phyloP scores from a whole-genome alignment of 1,139 yeast genomes.

The Zygosaccharomyces sapae region DNA sequence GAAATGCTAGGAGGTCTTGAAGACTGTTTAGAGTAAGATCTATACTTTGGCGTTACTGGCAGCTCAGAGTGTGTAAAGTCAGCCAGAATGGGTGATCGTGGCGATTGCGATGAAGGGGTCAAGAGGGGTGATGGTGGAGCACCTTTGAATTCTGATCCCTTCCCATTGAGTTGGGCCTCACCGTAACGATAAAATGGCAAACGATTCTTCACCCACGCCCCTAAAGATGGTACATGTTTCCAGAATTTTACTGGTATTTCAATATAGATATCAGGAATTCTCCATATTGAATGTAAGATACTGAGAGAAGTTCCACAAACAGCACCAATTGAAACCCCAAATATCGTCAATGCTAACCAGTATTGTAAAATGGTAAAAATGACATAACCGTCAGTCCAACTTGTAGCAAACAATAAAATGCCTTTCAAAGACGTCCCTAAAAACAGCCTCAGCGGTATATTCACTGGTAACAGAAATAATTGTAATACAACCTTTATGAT shows the following conservation, averaged over 20 bases:
- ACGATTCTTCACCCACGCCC: slow-evolving; percentile 1
- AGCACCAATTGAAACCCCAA: slow-evolving; percentile 22
- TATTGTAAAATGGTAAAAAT: slow-evolving; percentile 23
- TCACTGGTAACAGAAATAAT: slow-evolving; percentile 24
- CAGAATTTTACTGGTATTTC: slow-evolving; percentile 17
- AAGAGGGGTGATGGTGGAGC: slow-evolving; percentile 6
- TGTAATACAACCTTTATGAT: slow-evolving; percentile 17
- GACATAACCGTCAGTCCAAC: slow-evolving; percentile 17
- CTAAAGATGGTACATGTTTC: slow-evolving; percentile 9
- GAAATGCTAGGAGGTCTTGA: slow-evolving; percentile 16
- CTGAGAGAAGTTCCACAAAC: slow-evolving; percentile 22
- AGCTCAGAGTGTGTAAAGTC: slow-evolving; percentile 9
- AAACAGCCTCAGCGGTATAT: slow-evolving; percentile 22
- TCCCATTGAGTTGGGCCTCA: not conserved
- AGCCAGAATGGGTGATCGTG: not conserved
- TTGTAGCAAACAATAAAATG: slow-evolving; percentile 15
- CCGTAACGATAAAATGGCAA: not conserved
- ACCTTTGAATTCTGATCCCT: not conserved
- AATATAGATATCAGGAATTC: slow-evolving; percentile 24
- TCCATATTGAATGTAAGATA: slow-evolving; percentile 19
- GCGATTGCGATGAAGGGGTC: slow-evolving; percentile 6
- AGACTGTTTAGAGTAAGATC: slow-evolving; percentile 8
- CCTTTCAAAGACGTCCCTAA: slow-evolving; percentile 22
- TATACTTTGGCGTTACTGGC: slow-evolving; percentile 8
- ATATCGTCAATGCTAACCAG: slow-evolving; percentile 18